Percentiles rank a stretch among this genome's conserved stretches.
These are phyloP conservation scores for Colletotrichum chlorophyti DNA, from an alignment of 2,329 filamentous ascomycete genomes.

Conservation along the genomic window DNA sequence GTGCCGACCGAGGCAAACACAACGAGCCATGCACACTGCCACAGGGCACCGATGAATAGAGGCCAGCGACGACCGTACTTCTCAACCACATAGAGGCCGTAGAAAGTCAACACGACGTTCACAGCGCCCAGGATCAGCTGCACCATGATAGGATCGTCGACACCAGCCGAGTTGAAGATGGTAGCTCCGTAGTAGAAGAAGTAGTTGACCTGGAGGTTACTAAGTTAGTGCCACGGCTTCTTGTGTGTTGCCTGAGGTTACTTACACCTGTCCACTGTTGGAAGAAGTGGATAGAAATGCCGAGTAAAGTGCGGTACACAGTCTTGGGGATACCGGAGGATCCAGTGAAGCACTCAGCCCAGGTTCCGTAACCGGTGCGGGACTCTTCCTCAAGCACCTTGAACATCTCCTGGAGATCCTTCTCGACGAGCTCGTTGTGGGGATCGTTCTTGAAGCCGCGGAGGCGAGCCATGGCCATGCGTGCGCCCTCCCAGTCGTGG, in stretches of 20 bases:
- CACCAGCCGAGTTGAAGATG: slow-evolving; percentile 71
- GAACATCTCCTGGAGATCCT: slow-evolving; percentile 60
- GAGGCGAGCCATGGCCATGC: slow-evolving; percentile 58
- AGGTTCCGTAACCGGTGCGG: slow-evolving; percentile 53
- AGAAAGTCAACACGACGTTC: slow-evolving; percentile 72
- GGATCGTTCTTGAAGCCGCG: slow-evolving; percentile 57
- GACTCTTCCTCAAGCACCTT: slow-evolving; percentile 53
- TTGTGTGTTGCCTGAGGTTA: too few relatives aligned
- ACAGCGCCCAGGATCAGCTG: slow-evolving; percentile 73
- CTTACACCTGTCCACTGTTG: slow-evolving; percentile 71
- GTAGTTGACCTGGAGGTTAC: too few relatives aligned
- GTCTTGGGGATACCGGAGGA: slow-evolving; percentile 60
- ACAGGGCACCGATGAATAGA: slow-evolving; percentile 69
- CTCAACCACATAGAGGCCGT: slow-evolving; percentile 73
- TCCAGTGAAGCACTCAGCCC: slow-evolving; percentile 67
- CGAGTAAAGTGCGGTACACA: slow-evolving; percentile 69
- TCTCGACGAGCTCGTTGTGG: slow-evolving; percentile 50
- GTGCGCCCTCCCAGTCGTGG: slow-evolving; percentile 54
- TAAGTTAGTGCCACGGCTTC: too few relatives aligned
- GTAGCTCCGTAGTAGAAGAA: slow-evolving; percentile 72
- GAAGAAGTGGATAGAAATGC: slow-evolving; percentile 67
- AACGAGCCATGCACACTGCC: slow-evolving; percentile 71
- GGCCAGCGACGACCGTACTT: slow-evolving; percentile 72
- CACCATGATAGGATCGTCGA: slow-evolving; percentile 70
- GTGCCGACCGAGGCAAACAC: slow-evolving; percentile 68